These are phyloP conservation scores for Candida nitratophila DNA, from an alignment of 805 yeast genomes.

Conservation along the genomic window DNA sequence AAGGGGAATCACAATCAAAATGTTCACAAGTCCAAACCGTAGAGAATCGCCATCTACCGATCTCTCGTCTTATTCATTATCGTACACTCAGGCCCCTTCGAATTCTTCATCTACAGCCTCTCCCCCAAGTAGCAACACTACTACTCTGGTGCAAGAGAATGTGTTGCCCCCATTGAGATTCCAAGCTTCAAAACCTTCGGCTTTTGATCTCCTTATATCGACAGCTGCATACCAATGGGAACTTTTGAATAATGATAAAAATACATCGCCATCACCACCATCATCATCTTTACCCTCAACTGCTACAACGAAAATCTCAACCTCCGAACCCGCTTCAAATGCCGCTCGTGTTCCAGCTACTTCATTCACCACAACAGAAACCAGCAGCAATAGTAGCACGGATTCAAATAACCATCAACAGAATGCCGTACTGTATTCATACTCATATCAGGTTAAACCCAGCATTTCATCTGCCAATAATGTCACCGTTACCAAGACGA, in stretches of 20 bases:
- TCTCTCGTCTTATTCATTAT: conserved; percentile 23
- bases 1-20: not conserved
- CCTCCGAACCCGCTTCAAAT: not conserved
- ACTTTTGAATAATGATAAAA: not conserved
- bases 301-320: not conserved
- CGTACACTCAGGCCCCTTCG: not conserved
- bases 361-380: not conserved
- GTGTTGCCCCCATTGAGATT: not conserved
- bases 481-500: not conserved
- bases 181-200: not conserved
- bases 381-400: not conserved
- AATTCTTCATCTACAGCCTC: not conserved
- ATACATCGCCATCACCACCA: not conserved
- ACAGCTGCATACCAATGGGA: conserved; percentile 1
- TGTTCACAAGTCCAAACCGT: not conserved
- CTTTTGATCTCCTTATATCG: not conserved
- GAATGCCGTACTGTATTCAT: not conserved
- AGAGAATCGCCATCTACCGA: conserved; percentile 19
- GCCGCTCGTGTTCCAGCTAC: too few relatives aligned
- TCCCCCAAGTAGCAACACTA: not conserved
- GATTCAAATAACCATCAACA: not conserved
- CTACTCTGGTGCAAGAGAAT: not conserved
- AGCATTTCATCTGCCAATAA: not conserved
- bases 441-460: conserved; percentile 1
- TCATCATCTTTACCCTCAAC: not conserved